Percentiles rank a stretch among this genome's conserved stretches.
Evolutionary conservation across 2,329 filamentous ascomycete species (phyloP).

Genomic region (Waltergamsia citrina): DNA sequence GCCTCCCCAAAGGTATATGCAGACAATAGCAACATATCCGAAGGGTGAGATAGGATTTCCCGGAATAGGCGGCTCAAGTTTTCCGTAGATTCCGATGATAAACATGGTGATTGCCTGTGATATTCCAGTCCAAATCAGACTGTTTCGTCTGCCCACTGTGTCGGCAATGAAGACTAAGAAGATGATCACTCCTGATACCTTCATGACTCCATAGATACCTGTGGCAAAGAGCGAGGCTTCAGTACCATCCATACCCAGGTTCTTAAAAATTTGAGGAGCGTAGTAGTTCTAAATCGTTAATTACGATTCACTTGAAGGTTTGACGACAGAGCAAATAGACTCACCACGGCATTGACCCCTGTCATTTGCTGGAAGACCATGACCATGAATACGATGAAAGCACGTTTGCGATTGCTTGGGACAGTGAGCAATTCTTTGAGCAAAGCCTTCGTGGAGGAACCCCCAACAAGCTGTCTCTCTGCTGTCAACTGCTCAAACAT

Average conservation of each 20-base stretch:
- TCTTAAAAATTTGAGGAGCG: slow-evolving; percentile 52
- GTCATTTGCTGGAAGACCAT: slow-evolving; percentile 15
- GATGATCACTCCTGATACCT: slow-evolving; percentile 50
- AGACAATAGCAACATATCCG: slow-evolving; percentile 22
- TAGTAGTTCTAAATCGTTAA: slow-evolving; percentile 68
- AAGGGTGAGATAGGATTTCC: slow-evolving; percentile 47
- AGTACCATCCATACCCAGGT: slow-evolving; percentile 49
- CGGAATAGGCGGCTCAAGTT: slow-evolving; percentile 37
- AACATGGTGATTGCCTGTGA: slow-evolving; percentile 5
- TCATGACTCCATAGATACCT: slow-evolving; percentile 58
- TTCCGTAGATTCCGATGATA: slow-evolving; percentile 7
- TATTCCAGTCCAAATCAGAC: slow-evolving; percentile 44
- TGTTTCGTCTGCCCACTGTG: slow-evolving; percentile 7
- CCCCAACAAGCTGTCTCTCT: slow-evolving; percentile 47
- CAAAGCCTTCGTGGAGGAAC: slow-evolving; percentile 43
- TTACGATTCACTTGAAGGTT: neutral
- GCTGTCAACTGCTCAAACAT: slow-evolving; percentile 51
- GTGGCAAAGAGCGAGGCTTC: slow-evolving; percentile 51
- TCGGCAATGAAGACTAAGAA: slow-evolving; percentile 45
- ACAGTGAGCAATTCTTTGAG: slow-evolving; percentile 56
- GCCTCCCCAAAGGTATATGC: slow-evolving; percentile 65
- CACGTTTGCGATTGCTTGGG: slow-evolving; percentile 52
- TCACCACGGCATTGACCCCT: slow-evolving; percentile 49
- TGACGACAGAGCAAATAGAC: neutral
- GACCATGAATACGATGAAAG: slow-evolving; percentile 47